These are phyloP conservation scores for Vigna trinervia DNA, from an alignment of 306 rosid genomes.

Conservation along the genomic window DNA sequence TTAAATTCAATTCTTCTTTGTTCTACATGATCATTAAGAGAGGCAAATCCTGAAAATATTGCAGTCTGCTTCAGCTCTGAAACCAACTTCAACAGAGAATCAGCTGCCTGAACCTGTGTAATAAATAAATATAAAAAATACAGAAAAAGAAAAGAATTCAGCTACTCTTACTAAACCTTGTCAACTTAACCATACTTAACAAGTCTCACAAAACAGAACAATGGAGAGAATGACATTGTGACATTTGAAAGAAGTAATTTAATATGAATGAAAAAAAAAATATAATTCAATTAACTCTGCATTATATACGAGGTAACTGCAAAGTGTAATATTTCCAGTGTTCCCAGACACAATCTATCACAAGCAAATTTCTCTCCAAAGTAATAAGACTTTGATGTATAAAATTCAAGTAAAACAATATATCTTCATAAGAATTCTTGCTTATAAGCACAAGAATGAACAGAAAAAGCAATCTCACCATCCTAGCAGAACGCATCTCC, in stretches of 20 bases:
- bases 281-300: neutral
- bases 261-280: constrained; percentile 1
- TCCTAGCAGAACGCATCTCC: constrained; percentile 91
- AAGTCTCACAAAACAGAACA: neutral
- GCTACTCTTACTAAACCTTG: neutral
- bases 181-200: constrained; percentile 15
- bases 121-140: constrained; percentile 1
- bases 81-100: constrained; percentile 81
- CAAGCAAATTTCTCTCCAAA: neutral
- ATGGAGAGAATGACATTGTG: neutral
- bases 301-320: neutral
- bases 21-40: constrained; percentile 89
- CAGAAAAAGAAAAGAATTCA: neutral
- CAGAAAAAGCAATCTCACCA: constrained; percentile 54
- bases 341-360: constrained; percentile 8
- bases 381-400: constrained; percentile 3
- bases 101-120: constrained; percentile 81
- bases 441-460: constrained; percentile 17
- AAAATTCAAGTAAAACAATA: constrained; percentile 18
- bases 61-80: constrained; percentile 93
- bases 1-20: constrained; percentile 78
- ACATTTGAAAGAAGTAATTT: neutral
- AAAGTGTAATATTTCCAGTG: neutral
- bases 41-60: constrained; percentile 93
- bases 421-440: constrained; percentile 12